Conservation (phyloP, 805 yeast genomes). For the Deakozyma indianensis region DNA sequence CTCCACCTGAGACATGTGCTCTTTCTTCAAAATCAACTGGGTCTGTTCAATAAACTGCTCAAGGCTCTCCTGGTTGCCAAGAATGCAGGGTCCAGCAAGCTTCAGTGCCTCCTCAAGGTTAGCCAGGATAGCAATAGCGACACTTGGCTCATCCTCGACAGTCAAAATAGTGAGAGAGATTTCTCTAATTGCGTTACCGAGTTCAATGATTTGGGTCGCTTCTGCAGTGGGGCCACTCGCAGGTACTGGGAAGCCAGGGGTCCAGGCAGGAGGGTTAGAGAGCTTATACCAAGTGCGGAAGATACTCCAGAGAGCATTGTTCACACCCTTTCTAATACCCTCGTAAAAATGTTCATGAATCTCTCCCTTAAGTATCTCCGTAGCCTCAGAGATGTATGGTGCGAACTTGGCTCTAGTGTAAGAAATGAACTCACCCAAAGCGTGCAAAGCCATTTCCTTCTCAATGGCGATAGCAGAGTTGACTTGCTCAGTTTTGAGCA, state of each 20-base stretch:
- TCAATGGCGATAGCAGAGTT: slow-evolving; percentile 93
- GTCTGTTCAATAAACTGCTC: slow-evolving; percentile 59
- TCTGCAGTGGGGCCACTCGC: slow-evolving; percentile 37
- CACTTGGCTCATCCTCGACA: slow-evolving; percentile 72
- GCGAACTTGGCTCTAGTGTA: slow-evolving; percentile 76
- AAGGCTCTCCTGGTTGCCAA: slow-evolving; percentile 41
- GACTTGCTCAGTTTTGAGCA: slow-evolving; percentile 63
- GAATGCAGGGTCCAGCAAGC: slow-evolving; percentile 55
- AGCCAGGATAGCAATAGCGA: slow-evolving; percentile 70
- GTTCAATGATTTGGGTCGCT: slow-evolving; percentile 34
- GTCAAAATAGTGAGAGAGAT: slow-evolving; percentile 47
- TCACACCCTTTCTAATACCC: slow-evolving; percentile 81
- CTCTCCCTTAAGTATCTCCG: slow-evolving; percentile 46
- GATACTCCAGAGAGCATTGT: slow-evolving; percentile 71
- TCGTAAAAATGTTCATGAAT: slow-evolving; percentile 71
- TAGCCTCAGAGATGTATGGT: slow-evolving; percentile 53
- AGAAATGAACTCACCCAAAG: slow-evolving; percentile 72
- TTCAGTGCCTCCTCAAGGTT: slow-evolving; percentile 52
- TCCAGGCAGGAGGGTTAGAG: slow-evolving; percentile 17
- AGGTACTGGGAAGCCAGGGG: slow-evolving; percentile 19
- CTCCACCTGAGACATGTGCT: slow-evolving; percentile 71
- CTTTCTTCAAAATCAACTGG: slow-evolving; percentile 60
- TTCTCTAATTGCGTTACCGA: slow-evolving; percentile 54
- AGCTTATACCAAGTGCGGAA: slow-evolving; percentile 44
- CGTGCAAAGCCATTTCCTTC: slow-evolving; percentile 89